Evolutionary conservation across 257 asterid genomes (phyloP).

Genomic region (Primulina huaijiensis): DNA sequence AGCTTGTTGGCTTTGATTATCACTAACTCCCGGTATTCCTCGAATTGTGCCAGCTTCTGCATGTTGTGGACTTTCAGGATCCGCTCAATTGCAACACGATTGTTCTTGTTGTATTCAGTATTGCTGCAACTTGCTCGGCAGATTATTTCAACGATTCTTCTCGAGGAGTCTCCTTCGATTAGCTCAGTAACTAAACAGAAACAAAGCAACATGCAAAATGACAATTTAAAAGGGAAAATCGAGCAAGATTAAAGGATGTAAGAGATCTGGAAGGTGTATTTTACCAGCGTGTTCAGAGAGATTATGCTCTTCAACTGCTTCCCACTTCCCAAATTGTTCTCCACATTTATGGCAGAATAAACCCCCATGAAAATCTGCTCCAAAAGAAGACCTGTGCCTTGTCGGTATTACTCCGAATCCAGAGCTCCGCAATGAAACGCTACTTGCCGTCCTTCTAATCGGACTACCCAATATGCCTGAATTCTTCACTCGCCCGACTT

Average conservation of each 20-base stretch:
- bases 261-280: no score
- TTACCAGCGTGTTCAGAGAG: constrained; percentile 87
- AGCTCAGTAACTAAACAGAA: constrained; percentile 61
- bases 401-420: constrained; percentile 47
- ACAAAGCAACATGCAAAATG: neutral
- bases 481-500: no score
- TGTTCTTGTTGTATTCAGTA: constrained; percentile 32
- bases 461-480: constrained; percentile 24
- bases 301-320: constrained; percentile 77
- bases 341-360: constrained; percentile 76
- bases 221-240: neutral
- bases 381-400: constrained; percentile 50
- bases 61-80: constrained; percentile 85
- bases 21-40: constrained; percentile 75
- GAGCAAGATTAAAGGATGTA: neutral
- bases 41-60: constrained; percentile 81
- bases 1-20: constrained; percentile 74
- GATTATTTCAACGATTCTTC: constrained; percentile 84
- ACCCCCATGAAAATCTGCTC: constrained; percentile 44
- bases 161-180: constrained; percentile 76
- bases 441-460: constrained; percentile 51
- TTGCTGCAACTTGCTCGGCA: constrained; percentile 58
- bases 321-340: constrained; percentile 63
- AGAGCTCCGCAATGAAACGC: constrained; percentile 47
- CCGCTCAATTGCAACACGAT: constrained; percentile 51